Evolutionary conservation across 108 stramenopile species (phyloP).

Genomic region (Cyclotella atomus): DNA sequence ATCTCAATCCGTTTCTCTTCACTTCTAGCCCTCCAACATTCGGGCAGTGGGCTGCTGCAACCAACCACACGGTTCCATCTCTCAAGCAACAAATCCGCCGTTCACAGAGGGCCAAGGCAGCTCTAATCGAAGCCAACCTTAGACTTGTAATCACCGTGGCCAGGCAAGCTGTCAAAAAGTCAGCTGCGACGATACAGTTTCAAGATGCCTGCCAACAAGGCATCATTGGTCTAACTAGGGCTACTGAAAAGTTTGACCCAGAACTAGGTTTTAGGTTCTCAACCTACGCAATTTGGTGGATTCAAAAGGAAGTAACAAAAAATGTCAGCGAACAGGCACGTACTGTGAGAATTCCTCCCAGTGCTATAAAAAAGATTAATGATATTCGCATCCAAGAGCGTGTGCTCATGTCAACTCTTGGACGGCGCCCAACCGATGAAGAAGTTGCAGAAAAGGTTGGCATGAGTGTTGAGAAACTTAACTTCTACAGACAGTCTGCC

Average conservation of each 20-base stretch:
- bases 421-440: conserved; percentile 60
- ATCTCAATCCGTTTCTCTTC: neutral
- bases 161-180: conserved; percentile 55
- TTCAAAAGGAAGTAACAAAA: conserved; percentile 72
- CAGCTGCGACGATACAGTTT: conserved; percentile 55
- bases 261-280: conserved; percentile 82
- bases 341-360: conserved; percentile 68
- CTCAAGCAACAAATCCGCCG: conserved; percentile 65
- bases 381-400: conserved; percentile 61
- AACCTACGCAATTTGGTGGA: conserved; percentile 91
- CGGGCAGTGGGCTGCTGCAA: conserved; percentile 56
- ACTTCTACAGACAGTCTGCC: conserved; percentile 54
- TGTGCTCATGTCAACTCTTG: conserved; percentile 52
- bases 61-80: conserved; percentile 52
- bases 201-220: conserved; percentile 88
- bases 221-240: conserved; percentile 75
- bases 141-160: conserved; percentile 78
- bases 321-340: conserved; percentile 78
- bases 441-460: conserved; percentile 68
- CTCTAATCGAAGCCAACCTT: conserved; percentile 67
- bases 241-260: conserved; percentile 87
- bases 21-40: conserved; percentile 58
- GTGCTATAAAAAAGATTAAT: conserved; percentile 65
- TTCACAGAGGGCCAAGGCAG: conserved; percentile 67
- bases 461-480: conserved; percentile 60